Evolutionary conservation across 257 asterid species (phyloP), one percentile per base, ranked within the genome.

Genomic region (Echites panduratus): DNA sequence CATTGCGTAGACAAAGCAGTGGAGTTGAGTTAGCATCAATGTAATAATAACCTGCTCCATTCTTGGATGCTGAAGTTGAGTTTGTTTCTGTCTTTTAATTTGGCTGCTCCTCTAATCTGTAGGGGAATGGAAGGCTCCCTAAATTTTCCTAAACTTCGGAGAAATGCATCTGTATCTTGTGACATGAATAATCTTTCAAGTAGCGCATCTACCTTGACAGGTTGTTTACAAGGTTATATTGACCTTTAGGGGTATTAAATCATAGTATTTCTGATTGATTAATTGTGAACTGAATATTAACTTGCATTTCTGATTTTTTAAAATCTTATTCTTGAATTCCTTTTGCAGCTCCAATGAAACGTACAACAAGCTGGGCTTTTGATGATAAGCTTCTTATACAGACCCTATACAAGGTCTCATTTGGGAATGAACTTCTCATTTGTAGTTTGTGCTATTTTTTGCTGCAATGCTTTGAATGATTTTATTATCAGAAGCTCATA

Each of bases 101-200:
- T 76, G 80, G 50, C 75, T 80, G 47, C 78, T 72, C 64, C 82
- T 35, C 61, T 56, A 67, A 72, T 75, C 43, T 81, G 83, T 88
- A 89, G 97, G 80, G 89, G 79, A 54, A 79, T 72, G 47, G 96
- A 89, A 70, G 81, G 83, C 68, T 71, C 81, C 7, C 41, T 66
- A 57, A 79, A 74, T 79, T 84, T 88, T 52, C 84, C 85, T 62
- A 89, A 78, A 79, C 79, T 88, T 74, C 90, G 90, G 24, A 82
- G 97, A 79, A 88, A 94, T 74, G 88, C 91, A 72, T 94, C 97
- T 72, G 88, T 93, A 53, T 72, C 94, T 44, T 89, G 92, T 8
- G 80, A 85, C 85, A 77, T 94, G 81, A 78, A 78, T 76, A 77
- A 50, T 76, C 81, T 94, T 56, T 87, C 92, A 76, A 76, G 79